Base-by-base conservation (phyloP, 169 alveolate genomes). In the Condylostoma magnum region DNA sequence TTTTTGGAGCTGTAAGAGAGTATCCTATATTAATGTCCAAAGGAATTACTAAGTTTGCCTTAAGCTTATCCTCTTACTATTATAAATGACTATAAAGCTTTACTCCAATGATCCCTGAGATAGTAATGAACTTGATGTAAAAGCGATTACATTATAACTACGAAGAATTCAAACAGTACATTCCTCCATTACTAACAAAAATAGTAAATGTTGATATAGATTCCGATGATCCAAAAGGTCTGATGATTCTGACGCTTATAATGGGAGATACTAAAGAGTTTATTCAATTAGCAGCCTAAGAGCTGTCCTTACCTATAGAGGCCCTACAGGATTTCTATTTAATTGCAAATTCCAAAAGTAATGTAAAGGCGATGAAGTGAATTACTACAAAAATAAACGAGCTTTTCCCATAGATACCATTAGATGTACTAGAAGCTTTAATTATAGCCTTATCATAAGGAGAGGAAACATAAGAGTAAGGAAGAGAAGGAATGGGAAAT, bases 401-500 rank as follows among this genome's bases (percentile, higher is more conserved):
- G 60, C 31, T n/a, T 0, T 51, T n/a, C 36, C 60, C 60, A 18
- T 10, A 51, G 25, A 25, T 51, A 20, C 60, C 60, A 1, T 10
- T 22, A 0, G 33, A n/a, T 20, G 60, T 51, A 20, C 1, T n/a
- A 10, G 31, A 25, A 10, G 15, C 60, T 1, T 20, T 51, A 18
- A 25, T 51, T 12, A 51, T n/a, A 18, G 37, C 25, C n/a, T 33
- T 51, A 18, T 25, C 37, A 25, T 20, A 51, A n/a, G 37, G 10
- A 0, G 33, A 51, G 25, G 25, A 51, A 51, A 33, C n/a, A 12
- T 2, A 20, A 51, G 60, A 51, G 37, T n/a, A 25, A 12, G 60
- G 60, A 1, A n/a, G 60, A 1, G 36, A 51, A 15, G 60, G 60
- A 1, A 51, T 51, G 60, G 60, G 60, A 51, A 33, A 51, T 20